phyloP scores from a whole-genome alignment of 371 early-diverging fungal species.

The Zopfochytrium polystomum region DNA sequence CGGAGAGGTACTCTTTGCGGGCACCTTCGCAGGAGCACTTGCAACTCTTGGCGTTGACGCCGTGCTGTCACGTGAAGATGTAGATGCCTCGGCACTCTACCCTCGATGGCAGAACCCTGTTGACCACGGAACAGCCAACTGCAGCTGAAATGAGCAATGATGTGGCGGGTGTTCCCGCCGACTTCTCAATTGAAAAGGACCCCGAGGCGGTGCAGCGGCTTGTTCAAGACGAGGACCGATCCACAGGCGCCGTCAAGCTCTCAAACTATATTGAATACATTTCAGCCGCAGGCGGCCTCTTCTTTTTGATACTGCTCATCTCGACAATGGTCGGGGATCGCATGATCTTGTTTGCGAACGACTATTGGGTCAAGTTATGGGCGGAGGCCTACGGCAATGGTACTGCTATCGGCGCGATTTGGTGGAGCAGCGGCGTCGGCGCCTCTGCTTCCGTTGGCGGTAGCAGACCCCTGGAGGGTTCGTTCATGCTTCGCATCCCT shows the following conservation, averaged over 20 bases:
- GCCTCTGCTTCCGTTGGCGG: neutral
- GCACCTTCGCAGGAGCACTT: constrained; percentile 5
- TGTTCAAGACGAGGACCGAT: constrained; percentile 27
- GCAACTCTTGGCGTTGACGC: neutral
- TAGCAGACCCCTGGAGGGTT: no score
- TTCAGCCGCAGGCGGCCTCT: constrained; percentile 41
- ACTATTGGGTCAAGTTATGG: constrained; percentile 51
- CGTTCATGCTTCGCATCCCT: no score
- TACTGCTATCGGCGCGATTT: neutral
- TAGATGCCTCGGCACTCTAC: no score
- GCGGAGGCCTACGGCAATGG: constrained; percentile 30
- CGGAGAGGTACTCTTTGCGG: constrained; percentile 17
- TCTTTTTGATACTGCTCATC: constrained; percentile 27
- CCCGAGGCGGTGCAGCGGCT: neutral
- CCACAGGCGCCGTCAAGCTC: constrained; percentile 37
- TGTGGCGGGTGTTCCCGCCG: no score
- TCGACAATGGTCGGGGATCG: constrained; percentile 17
- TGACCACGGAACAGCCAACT: no score
- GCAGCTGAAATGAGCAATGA: no score
- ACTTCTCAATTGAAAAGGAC: neutral
- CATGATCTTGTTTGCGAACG: constrained; percentile 24
- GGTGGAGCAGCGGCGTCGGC: neutral
- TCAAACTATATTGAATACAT: constrained; percentile 39
- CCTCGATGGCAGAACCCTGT: no score
- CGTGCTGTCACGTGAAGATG: neutral